phyloP scores from a whole-genome alignment of 2,329 filamentous ascomycete genomes.

The Aspergillus quadricinctus region DNA sequence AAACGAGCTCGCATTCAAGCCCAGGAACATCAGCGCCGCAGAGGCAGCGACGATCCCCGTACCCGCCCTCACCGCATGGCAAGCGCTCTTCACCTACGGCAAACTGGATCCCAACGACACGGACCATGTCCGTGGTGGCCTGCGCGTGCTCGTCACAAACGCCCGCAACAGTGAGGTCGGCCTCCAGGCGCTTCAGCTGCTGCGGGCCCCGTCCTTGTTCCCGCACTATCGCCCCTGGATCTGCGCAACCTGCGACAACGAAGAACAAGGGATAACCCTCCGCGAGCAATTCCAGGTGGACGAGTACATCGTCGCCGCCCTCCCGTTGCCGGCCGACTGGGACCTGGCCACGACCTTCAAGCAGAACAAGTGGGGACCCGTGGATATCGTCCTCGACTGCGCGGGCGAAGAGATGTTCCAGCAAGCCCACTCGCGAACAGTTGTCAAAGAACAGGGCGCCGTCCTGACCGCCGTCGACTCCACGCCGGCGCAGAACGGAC shows the following conservation, averaged over 20 bases:
- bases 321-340: conserved; percentile 20
- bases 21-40: conserved; percentile 30
- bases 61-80: conserved; percentile 39
- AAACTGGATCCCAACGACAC: conserved; percentile 24
- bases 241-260: conserved; percentile 30
- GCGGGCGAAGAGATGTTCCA: conserved; percentile 29
- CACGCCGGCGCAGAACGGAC: conserved; percentile 18
- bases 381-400: conserved; percentile 41
- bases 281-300: conserved; percentile 29
- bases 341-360: conserved; percentile 31
- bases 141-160: conserved; percentile 38
- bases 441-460: conserved; percentile 31
- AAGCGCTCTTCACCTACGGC: conserved; percentile 37
- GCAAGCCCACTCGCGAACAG: conserved; percentile 28
- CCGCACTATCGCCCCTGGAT: conserved; percentile 30
- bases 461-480: conserved; percentile 34
- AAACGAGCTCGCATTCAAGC: conserved; percentile 36
- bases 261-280: conserved; percentile 24
- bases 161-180: conserved; percentile 35
- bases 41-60: conserved; percentile 37
- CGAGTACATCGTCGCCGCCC: conserved; percentile 28
- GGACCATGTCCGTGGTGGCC: conserved; percentile 7
- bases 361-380: conserved; percentile 28
- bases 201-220: conserved; percentile 33
- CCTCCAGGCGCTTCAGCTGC: conserved; percentile 33